Base-by-base conservation (phyloP, 768 basidiomycete genomes). In the Trametes sanguinea region DNA sequence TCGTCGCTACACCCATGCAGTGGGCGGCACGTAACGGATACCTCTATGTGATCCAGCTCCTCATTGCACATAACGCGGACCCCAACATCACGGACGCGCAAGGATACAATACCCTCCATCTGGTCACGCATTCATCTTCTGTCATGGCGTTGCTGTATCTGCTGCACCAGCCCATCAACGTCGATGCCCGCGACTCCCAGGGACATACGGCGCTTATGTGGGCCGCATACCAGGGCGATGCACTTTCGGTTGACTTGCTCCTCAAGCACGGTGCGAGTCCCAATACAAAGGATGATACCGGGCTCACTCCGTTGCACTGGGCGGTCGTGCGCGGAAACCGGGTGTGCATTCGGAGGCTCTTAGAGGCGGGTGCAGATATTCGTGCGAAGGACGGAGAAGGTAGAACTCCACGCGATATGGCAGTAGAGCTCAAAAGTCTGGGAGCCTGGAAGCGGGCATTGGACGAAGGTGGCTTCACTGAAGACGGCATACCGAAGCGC, bases 221-320 rank as follows among this genome's bases (percentile, higher is more conserved):
- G 97, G 97, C 97, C 5, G 93, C 94, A 8, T 99, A 98, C 75
- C 97, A 99, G 73, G 97, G 97, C 48, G 97, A 99, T 71, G 95
- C 94, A 2, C 83, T 98, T 37, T 94, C 92, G 2, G 95, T 98
- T 5, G 95, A 98, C 65, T 75, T 98, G 48, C 76, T 99, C 44
- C 81, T 99, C 54, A 84, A 87, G 58, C 92, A 95, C 66, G 93
- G 93, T 2, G 95, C 97, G 2, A 90, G 86, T 60, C 80, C 88
- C 0, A 86, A 86, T 61, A 74, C 88, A 11, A 83, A 83, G 39
- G 97, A 98, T 71, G 87, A 92, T 68, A 76, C 83, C 0, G 95
- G 94, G 0, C 81, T 99, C 54, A 83, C 93, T 1, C 92, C 96
- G 2, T 79, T 99, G 39, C 97, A 99, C 70, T 98, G 97, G 97